Percentiles rank a stretch among this genome's conserved stretches.
Evolutionary conservation across 495 filamentous ascomycete genomes (phyloP).

Genomic region (Pseudevernia furfuracea): DNA sequence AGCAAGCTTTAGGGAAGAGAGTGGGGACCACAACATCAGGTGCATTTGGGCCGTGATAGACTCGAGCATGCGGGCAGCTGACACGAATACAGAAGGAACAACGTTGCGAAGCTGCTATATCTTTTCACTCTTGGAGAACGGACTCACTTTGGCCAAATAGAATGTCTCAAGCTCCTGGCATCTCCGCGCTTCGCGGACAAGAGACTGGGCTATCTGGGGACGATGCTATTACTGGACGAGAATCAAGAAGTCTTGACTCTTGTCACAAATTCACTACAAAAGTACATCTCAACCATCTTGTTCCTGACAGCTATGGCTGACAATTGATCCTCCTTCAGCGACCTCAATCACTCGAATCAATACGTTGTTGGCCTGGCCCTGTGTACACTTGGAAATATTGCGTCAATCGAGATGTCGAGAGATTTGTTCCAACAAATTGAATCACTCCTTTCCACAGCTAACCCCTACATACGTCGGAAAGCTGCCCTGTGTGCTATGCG

Average conservation of each 20-base stretch:
- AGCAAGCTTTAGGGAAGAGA: slow-evolving; percentile 95
- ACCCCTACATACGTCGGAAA: slow-evolving; percentile 95
- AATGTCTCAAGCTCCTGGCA: slow-evolving; percentile 94
- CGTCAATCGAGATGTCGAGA: slow-evolving; percentile 96
- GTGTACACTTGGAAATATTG: slow-evolving; percentile 93
- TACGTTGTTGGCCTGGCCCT: slow-evolving; percentile 96
- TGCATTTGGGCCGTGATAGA: slow-evolving; percentile 37
- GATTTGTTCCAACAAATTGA: slow-evolving; percentile 95
- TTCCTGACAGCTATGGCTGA: background rate
- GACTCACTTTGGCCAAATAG: slow-evolving; percentile 98
- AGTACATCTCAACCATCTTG: slow-evolving; percentile 46
- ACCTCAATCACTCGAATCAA: slow-evolving; percentile 94
- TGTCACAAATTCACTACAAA: slow-evolving; percentile 95
- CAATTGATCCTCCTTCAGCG: slow-evolving; percentile 44
- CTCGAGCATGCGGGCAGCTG: slow-evolving; percentile 4
- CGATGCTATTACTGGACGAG: slow-evolving; percentile 92
- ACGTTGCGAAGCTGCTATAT: slow-evolving; percentile 96
- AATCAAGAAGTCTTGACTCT: slow-evolving; percentile 96
- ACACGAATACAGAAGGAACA: slow-evolving; percentile 69
- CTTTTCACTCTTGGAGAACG: slow-evolving; percentile 97
- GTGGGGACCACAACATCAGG: slow-evolving; percentile 81
- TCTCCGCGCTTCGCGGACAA: slow-evolving; percentile 98
- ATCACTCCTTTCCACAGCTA: slow-evolving; percentile 77
- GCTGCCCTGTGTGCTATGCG: slow-evolving; percentile 99
- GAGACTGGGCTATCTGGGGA: slow-evolving; percentile 88